Base-by-base conservation (phyloP, 2,329 filamentous ascomycete genomes). In the Fusarium verrucosum region DNA sequence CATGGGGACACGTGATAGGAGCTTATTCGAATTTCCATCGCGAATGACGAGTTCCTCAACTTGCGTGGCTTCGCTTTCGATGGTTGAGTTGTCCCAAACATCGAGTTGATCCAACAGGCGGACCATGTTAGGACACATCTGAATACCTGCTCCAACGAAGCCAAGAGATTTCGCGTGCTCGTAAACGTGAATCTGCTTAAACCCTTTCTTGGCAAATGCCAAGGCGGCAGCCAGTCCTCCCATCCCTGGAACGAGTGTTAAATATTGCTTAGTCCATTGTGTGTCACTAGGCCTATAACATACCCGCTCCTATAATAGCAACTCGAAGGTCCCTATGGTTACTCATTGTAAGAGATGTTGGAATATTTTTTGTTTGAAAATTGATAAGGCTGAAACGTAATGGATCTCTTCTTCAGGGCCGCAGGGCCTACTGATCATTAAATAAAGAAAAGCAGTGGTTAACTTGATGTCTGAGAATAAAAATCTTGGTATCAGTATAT, bases 71-170 rank as follows among this genome's bases (percentile, higher is more conserved):
- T 60, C 55, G 6, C 43, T 37, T 6, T 59, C 28, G 2, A 60
- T 36, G n/a, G 20, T 28, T 6, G 58, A 64, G 5, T 16, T n/a
- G 5, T n/a, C 20, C 61, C 61, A 64, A 26, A 63, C 33, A 7
- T 59, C 61, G 10, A 64, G 41, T 13, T 35, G 25, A 14, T 63
- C 45, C 5, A 65, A 54, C 0, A 63, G 35, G 16, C 61, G 61
- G 32, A 65, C 35, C 36, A 65, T 33, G n/a, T 65, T 65, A 19
- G 61, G 61, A 10, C 59, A 49, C 16, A 65, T 55, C 33, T 65
- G 61, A 19, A 65, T 65, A 14, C 61, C 61, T 4, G 61, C 61
- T 11, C 61, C 61, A 2, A 65, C 59, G 14, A 65, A 65, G 6
- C 61, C 59, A 3, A 65, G 32, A 8, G 47, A 59, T 11, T 59